phyloP scores from a whole-genome alignment of 805 yeast genomes.

The Metschnikowia arizonensis region DNA sequence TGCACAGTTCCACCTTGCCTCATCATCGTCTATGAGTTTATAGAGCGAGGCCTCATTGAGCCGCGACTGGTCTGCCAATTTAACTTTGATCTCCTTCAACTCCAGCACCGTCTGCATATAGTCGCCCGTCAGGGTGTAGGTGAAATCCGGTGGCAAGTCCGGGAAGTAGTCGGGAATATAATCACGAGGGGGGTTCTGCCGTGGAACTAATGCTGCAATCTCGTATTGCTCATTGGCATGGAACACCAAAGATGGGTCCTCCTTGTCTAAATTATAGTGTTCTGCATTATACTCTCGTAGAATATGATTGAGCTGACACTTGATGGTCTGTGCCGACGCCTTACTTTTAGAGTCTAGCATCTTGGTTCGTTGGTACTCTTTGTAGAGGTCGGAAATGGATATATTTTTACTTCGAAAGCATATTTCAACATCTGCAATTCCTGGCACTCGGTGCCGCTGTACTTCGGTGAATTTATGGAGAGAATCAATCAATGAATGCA shows the following conservation, averaged over 20 bases:
- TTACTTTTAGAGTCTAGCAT: slow-evolving; percentile 3
- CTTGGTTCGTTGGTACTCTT: slow-evolving; percentile 25
- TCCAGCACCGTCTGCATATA: slow-evolving; percentile 61
- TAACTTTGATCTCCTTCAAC: slow-evolving; percentile 65
- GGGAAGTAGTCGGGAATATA: slow-evolving; percentile 80
- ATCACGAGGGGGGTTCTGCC: slow-evolving; percentile 31
- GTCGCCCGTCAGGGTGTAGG: slow-evolving; percentile 74
- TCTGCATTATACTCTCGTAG: slow-evolving; percentile 17
- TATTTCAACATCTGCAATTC: slow-evolving; percentile 48
- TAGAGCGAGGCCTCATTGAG: slow-evolving; percentile 76
- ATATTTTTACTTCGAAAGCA: slow-evolving; percentile 43
- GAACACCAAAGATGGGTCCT: slow-evolving; percentile 46
- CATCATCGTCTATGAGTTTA: slow-evolving; percentile 46
- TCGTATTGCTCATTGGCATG: slow-evolving; percentile 51
- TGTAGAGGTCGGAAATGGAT: slow-evolving; percentile 34
- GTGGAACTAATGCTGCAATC: slow-evolving; percentile 54
- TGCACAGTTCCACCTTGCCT: slow-evolving; percentile 24
- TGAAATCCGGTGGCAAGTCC: slow-evolving; percentile 88
- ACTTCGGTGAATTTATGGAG: slow-evolving; percentile 51
- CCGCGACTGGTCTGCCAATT: slow-evolving; percentile 75
- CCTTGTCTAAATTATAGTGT: slow-evolving; percentile 26
- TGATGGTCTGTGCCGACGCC: slow-evolving; percentile 7
- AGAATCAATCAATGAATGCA: slow-evolving; percentile 34
- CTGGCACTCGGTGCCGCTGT: slow-evolving; percentile 57
- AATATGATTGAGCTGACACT: slow-evolving; percentile 8